Evolutionary conservation across 768 basidiomycete genomes (phyloP), one percentile per base, ranked within the genome.

Genomic region (Suillus variegatus): DNA sequence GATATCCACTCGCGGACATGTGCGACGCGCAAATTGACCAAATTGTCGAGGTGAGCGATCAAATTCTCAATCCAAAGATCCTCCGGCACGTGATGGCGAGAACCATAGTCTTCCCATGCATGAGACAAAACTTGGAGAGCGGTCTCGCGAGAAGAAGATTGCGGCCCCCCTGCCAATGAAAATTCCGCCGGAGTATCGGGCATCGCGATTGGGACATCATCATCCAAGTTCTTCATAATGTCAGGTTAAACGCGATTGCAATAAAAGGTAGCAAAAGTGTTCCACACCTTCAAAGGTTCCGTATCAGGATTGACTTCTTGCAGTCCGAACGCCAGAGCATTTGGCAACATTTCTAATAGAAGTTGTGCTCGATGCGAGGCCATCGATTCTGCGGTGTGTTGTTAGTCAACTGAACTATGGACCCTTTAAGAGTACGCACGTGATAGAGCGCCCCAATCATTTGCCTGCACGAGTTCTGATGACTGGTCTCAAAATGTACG

Each of bases 371-470:
- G 80, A 72, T 85, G 83, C n/a, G 81, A 78, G 2, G 80, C 79
- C 71, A 85, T 79, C 1, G 81, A 84, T 76, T 84, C 84, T 85
- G 62, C 10, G 64, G 0, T 54, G 22, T 12, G 18, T 14, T 54
- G 9, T 68, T 52, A 20, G 61, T 32, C 54, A 5, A 47, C 20
- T 16, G 2, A 22, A 32, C 36, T 10, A 8, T 8, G 13, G 43
- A 36, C 36, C 32, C 6, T 22, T 13, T 52, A 18, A 1, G 20
- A 8, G 20, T 9, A 73, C 86, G 60, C 66, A 89, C 88, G 86
- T 56, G 87, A 88, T 55, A 88, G 75, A 0, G 88, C 79, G 18
- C 86, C 85, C 88, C 88, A 89, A 66, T 89, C 88, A 35, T 87
- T 88, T 2, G 84, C 82, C 87, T 88, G 64, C 20, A 61, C 14